These are phyloP conservation scores for Monosporozyma siamensis DNA, from an alignment of 805 yeast genomes.

Conservation along the genomic window DNA sequence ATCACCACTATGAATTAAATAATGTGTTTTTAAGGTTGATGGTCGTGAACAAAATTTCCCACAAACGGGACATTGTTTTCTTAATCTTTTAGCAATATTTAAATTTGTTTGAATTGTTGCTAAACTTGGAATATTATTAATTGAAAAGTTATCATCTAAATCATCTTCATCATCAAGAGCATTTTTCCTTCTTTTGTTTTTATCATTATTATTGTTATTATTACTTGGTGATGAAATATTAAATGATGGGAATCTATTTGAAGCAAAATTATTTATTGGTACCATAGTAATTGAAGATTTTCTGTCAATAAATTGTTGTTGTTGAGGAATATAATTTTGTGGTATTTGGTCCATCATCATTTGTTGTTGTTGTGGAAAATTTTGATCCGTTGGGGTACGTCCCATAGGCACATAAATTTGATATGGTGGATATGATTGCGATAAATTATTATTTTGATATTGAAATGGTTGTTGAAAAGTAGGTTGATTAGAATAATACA, in stretches of 20 bases:
- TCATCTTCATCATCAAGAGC: not conserved
- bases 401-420: not conserved
- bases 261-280: not conserved
- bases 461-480: not conserved
- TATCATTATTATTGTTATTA: too few relatives aligned
- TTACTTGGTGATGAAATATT: too few relatives aligned
- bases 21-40: conserved; percentile 70
- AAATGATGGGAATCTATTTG: too few relatives aligned
- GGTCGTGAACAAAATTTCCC: conserved; percentile 74
- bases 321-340: not conserved
- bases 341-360: not conserved
- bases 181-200: not conserved
- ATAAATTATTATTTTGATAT: too few relatives aligned
- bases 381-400: too few relatives aligned
- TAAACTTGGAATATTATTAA: not conserved
- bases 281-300: not conserved
- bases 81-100: conserved; percentile 8
- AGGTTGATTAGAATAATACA: not conserved
- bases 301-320: not conserved
- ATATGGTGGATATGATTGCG: not conserved
- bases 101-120: conserved; percentile 8
- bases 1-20: conserved; percentile 74
- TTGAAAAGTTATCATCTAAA: not conserved
- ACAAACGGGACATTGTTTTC: conserved; percentile 47
- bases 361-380: not conserved